Conservation (phyloP, 2,329 filamentous ascomycete genomes). For the Aspergillus eucalypticola region DNA sequence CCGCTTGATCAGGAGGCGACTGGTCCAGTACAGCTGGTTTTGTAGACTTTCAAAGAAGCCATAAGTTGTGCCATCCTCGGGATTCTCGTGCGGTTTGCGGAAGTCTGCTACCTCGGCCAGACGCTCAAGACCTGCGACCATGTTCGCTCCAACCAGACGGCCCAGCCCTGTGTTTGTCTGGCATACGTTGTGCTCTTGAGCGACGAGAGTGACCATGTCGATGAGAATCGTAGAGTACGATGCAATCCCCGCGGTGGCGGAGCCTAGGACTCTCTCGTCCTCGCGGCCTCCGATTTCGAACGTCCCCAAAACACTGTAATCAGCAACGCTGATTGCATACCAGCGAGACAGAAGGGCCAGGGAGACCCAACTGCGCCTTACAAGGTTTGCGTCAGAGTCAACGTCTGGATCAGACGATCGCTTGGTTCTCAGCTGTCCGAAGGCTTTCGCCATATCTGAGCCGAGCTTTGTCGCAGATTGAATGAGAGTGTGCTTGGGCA, state of each 20-base stretch:
- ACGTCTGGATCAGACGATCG: conserved; percentile 36
- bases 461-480: conserved; percentile 42
- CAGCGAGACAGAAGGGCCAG: conserved; percentile 43
- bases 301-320: conserved; percentile 39
- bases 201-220: conserved; percentile 38
- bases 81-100: conserved; percentile 29
- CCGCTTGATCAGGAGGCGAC: conserved; percentile 45
- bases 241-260: conserved; percentile 38
- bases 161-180: conserved; percentile 39
- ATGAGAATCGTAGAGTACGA: conserved; percentile 41
- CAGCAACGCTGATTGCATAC: conserved; percentile 45
- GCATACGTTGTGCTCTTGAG: conserved; percentile 36
- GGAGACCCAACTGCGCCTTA: conserved; percentile 43
- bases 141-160: conserved; percentile 38
- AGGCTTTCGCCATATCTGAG: conserved; percentile 40
- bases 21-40: conserved; percentile 45
- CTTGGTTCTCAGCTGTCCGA: conserved; percentile 41
- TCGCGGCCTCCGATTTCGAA: conserved; percentile 42
- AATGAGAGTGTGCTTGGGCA: conserved; percentile 43
- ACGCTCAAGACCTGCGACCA: conserved; percentile 41
- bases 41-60: conserved; percentile 40
- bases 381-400: conserved; percentile 44
- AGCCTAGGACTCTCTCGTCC: conserved; percentile 41
- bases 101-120: conserved; percentile 40
- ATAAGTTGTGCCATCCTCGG: conserved; percentile 27